A percentile compares a stretch with the other conserved stretches of the same genome.
Evolutionary conservation across 164 flowering plant genomes (phyloP).

Genomic region (Kingdonia uniflora): DNA sequence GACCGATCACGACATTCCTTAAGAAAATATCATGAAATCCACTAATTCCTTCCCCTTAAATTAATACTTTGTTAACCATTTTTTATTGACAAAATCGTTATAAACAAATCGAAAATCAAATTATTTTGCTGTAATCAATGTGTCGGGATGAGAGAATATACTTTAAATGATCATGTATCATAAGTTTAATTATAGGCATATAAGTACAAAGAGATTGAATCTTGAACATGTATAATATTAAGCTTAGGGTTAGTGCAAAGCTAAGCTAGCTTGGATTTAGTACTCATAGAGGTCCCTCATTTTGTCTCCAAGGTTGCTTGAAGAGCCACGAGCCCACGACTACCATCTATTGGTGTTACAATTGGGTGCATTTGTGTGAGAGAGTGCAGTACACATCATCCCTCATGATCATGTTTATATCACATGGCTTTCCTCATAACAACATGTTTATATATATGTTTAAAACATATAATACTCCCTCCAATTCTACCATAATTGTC

Average conservation of each 20-base stretch:
- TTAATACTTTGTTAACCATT: too few relatives aligned
- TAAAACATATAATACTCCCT: conserved; percentile 4
- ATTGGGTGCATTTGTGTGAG: background rate
- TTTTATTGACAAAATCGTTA: too few relatives aligned
- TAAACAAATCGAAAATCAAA: too few relatives aligned
- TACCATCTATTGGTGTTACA: conserved; percentile 16
- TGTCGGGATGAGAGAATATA: too few relatives aligned
- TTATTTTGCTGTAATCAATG: too few relatives aligned
- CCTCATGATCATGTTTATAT: conserved; percentile 30
- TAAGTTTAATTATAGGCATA: too few relatives aligned
- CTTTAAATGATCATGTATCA: too few relatives aligned
- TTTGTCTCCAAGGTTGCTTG: background rate
- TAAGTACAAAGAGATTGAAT: background rate
- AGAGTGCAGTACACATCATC: conserved; percentile 26
- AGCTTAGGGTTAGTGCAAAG: background rate
- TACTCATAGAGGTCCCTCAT: conserved; percentile 10
- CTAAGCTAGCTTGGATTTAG: conserved; percentile 5
- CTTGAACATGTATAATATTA: background rate
- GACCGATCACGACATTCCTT: too few relatives aligned
- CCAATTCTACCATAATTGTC: conserved; percentile 11
- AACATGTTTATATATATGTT: background rate
- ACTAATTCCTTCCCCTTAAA: too few relatives aligned
- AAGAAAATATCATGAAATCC: too few relatives aligned
- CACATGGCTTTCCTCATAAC: conserved; percentile 30
- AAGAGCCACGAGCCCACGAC: conserved; percentile 9